These are phyloP conservation scores for Ganoderma multipileum DNA, from an alignment of 1,284 basidiomycete genomes.

Conservation along the genomic window DNA sequence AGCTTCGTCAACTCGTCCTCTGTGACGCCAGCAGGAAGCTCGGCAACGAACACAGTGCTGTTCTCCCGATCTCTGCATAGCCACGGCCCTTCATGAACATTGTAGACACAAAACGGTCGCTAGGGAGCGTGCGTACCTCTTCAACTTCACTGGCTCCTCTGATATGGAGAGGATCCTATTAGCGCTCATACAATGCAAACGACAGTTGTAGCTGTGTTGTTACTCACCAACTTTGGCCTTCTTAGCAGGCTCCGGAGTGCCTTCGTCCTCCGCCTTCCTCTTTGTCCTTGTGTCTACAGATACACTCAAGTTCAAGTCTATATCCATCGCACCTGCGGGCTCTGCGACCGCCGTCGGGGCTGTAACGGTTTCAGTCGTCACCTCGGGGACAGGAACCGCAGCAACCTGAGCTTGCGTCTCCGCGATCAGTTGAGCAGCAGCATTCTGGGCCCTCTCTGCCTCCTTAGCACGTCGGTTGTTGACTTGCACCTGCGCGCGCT, in stretches of 20 bases:
- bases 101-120: not conserved
- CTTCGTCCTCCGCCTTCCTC: slow-evolving; percentile 66
- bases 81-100: not conserved
- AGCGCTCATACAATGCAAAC: not conserved
- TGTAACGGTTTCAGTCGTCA: slow-evolving; percentile 35
- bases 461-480: slow-evolving; percentile 75
- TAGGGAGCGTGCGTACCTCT: slow-evolving; percentile 58
- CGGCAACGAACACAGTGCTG: slow-evolving; percentile 87
- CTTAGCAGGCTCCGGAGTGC: slow-evolving; percentile 53
- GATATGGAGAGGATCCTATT: not conserved
- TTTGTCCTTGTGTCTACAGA: slow-evolving; percentile 53
- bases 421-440: slow-evolving; percentile 57
- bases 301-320: slow-evolving; percentile 50
- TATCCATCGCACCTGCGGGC: slow-evolving; percentile 54
- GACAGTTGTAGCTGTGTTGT: not conserved
- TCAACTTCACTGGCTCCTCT: slow-evolving; percentile 58
- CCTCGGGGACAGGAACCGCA: slow-evolving; percentile 34
- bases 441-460: slow-evolving; percentile 60
- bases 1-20: slow-evolving; percentile 75
- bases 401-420: slow-evolving; percentile 47
- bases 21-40: slow-evolving; percentile 63
- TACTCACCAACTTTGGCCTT: slow-evolving; percentile 65
- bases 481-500: slow-evolving; percentile 68
- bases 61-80: slow-evolving; percentile 90
- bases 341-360: slow-evolving; percentile 1